Evolutionary conservation across 1,284 basidiomycete species (phyloP).

Genomic region (Ganoderma lucidum): DNA sequence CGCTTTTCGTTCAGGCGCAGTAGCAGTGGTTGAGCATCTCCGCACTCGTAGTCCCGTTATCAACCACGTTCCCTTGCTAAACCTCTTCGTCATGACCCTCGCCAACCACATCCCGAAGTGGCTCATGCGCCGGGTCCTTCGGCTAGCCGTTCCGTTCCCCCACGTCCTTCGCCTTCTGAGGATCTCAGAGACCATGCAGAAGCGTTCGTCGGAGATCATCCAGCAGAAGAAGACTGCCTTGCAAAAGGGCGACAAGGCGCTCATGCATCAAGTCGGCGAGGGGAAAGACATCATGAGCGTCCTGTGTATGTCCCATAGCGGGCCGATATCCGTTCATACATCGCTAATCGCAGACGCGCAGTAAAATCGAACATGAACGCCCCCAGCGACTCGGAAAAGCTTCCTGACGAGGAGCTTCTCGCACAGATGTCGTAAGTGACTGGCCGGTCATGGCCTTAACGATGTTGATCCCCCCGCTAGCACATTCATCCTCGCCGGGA

Average conservation of each 20-base stretch:
- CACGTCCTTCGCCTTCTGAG: conserved; percentile 14
- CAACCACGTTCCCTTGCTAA: not conserved
- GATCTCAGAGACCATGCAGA: conserved; percentile 48
- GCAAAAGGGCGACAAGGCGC: conserved; percentile 36
- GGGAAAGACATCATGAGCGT: conserved; percentile 58
- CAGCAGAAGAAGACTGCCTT: conserved; percentile 45
- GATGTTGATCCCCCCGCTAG: conserved; percentile 15
- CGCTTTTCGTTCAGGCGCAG: no score
- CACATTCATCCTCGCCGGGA: conserved; percentile 38
- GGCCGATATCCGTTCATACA: not conserved
- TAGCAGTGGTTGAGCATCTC: not conserved
- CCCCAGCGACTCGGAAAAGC: conserved; percentile 22
- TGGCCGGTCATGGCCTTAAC: no score
- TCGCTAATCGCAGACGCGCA: conserved; percentile 3
- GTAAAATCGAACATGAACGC: conserved; percentile 39
- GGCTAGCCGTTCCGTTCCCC: not conserved
- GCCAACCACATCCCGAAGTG: not conserved
- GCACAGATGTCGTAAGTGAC: conserved; percentile 37
- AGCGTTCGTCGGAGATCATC: conserved; percentile 48
- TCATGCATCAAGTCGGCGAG: conserved; percentile 37
- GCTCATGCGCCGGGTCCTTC: conserved; percentile 15
- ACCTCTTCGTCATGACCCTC: conserved; percentile 1
- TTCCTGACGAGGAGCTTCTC: conserved; percentile 32
- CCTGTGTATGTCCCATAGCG: conserved; percentile 37
- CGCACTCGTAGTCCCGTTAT: not conserved